A percentile compares a stretch with the other conserved stretches of the same genome.
Evolutionary conservation across 2,329 filamentous ascomycete genomes (phyloP).

Genomic region (Sporothrix protearum): DNA sequence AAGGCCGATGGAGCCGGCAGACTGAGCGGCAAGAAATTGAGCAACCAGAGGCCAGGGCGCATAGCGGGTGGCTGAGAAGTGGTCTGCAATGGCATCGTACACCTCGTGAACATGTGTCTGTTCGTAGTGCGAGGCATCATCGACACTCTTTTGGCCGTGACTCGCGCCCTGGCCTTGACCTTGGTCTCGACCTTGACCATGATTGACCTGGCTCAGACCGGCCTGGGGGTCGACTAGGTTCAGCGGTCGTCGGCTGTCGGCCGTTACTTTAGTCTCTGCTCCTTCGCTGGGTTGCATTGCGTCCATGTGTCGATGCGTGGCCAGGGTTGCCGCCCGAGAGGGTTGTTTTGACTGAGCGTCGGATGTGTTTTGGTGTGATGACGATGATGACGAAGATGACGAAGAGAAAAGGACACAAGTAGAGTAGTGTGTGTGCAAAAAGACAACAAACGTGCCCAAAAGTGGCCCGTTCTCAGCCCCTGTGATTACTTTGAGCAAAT

Average conservation of each 20-base stretch:
- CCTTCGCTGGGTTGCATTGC: background rate
- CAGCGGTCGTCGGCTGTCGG: background rate
- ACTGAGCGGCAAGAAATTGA: conserved; percentile 64
- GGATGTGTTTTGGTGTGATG: background rate
- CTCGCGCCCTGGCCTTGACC: background rate
- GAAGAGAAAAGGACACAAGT: background rate
- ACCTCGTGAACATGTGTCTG: conserved; percentile 83
- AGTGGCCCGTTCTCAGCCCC: background rate
- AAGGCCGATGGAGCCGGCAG: conserved; percentile 71
- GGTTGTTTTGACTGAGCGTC: background rate
- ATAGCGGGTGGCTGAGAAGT: conserved; percentile 76
- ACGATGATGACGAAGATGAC: background rate
- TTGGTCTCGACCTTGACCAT: background rate
- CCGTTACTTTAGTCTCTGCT: background rate
- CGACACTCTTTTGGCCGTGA: background rate
- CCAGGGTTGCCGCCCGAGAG: background rate
- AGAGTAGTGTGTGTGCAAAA: background rate
- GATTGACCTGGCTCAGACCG: background rate
- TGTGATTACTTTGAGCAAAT: background rate
- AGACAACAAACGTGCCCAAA: background rate
- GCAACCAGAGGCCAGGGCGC: conserved; percentile 92
- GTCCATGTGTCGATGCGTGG: background rate
- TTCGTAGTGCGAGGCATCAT: conserved; percentile 60
- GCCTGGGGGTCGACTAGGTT: background rate
- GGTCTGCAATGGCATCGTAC: conserved; percentile 80